phyloP scores from a whole-genome alignment of 768 basidiomycete species.

The Lyophyllum shimeji region DNA sequence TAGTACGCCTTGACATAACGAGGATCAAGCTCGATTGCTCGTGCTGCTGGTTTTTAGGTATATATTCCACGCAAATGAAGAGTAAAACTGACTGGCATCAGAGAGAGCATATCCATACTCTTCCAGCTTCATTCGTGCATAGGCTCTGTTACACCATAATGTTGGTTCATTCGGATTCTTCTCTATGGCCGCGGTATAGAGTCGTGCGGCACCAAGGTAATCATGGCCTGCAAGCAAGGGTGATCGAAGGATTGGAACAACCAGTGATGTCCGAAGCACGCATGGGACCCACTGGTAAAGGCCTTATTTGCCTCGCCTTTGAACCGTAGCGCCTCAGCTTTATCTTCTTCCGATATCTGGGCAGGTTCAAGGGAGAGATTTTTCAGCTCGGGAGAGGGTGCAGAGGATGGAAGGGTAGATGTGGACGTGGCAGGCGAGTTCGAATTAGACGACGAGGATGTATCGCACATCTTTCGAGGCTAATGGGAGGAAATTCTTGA shows the following conservation, averaged over 20 bases:
- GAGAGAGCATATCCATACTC: slow-evolving; percentile 89
- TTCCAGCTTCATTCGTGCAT: slow-evolving; percentile 89
- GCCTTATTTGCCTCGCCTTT: slow-evolving; percentile 90
- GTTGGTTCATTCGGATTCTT: slow-evolving; percentile 88
- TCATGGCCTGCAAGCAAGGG: slow-evolving; percentile 51
- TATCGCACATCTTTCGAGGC: slow-evolving; percentile 28
- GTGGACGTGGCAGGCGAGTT: slow-evolving; percentile 40
- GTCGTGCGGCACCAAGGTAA: slow-evolving; percentile 69
- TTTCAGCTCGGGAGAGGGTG: slow-evolving; percentile 59
- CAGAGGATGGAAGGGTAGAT: slow-evolving; percentile 54
- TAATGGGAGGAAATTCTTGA: background rate
- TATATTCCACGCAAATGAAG: slow-evolving; percentile 1
- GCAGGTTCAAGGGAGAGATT: slow-evolving; percentile 46
- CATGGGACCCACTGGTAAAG: slow-evolving; percentile 58
- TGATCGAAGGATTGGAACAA: background rate
- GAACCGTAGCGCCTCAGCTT: slow-evolving; percentile 61
- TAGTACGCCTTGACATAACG: slow-evolving; percentile 91
- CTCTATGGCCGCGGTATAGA: slow-evolving; percentile 85
- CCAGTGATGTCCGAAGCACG: background rate
- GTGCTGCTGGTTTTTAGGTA: slow-evolving; percentile 45
- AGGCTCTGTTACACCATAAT: slow-evolving; percentile 93
- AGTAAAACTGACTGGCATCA: slow-evolving; percentile 71
- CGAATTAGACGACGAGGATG: slow-evolving; percentile 29
- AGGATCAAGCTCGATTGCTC: slow-evolving; percentile 85
- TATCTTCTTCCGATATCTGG: slow-evolving; percentile 67